Evolutionary conservation across 306 rosid species (phyloP).

Genomic region (Clitoria ternatea): DNA sequence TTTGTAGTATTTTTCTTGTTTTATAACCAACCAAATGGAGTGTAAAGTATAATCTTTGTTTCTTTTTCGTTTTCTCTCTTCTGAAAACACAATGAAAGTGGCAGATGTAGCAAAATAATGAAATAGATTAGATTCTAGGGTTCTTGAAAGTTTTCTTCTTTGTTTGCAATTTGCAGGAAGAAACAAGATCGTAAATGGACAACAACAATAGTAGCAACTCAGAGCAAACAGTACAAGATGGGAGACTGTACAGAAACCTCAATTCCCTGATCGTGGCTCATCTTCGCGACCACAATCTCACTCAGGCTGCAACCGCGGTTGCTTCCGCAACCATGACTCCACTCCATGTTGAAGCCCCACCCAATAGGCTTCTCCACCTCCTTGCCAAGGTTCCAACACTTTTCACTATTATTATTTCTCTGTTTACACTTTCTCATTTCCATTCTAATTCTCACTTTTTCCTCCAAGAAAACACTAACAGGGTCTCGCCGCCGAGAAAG

Average conservation of each 20-base stretch:
- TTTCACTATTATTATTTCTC: not conserved
- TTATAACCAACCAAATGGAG: no score
- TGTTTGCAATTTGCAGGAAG: not conserved
- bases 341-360: constrained; percentile 54
- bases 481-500: constrained; percentile 92
- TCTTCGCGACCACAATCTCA: constrained; percentile 75
- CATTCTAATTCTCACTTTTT: not conserved
- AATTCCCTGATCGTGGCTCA: constrained; percentile 83
- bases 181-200: constrained; percentile 37
- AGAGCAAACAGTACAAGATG: constrained; percentile 61
- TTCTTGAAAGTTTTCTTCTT: not conserved
- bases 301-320: constrained; percentile 88
- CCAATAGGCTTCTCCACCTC: constrained; percentile 66
- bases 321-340: constrained; percentile 90
- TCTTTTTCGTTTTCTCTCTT: no score
- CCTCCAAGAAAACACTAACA: constrained; percentile 31
- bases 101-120: not conserved
- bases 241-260: constrained; percentile 67
- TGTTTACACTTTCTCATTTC: not conserved
- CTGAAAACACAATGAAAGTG: not conserved
- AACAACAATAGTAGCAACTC: constrained; percentile 33
- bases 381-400: constrained; percentile 71
- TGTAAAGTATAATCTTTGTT: not conserved
- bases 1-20: no score
- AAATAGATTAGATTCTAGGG: not conserved